Conservation (phyloP, 495 filamentous ascomycete species). For the Penicillium canescens region DNA sequence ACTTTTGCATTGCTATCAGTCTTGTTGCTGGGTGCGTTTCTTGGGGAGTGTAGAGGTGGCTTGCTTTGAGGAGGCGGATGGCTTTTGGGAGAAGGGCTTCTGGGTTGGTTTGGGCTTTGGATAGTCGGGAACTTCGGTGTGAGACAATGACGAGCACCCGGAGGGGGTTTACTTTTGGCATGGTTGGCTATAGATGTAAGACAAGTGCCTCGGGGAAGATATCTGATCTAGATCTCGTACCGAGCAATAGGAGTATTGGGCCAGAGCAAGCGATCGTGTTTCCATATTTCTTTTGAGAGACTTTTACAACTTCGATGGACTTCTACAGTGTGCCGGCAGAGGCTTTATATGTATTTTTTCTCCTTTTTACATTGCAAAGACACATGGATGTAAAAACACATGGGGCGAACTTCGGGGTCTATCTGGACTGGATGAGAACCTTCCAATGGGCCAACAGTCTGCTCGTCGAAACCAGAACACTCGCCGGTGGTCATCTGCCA, state of each 20-base stretch:
- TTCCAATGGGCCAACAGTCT: constrained; percentile 9
- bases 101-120: constrained; percentile 18
- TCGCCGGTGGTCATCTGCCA: neutral
- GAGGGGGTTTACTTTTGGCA: constrained; percentile 15
- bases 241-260: neutral
- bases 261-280: no score
- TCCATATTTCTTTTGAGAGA: no score
- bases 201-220: neutral
- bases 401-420: constrained; percentile 5
- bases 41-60: neutral
- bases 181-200: neutral
- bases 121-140: constrained; percentile 18
- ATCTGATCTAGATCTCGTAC: neutral
- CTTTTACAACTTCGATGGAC: no score
- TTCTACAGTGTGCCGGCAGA: neutral
- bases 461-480: neutral
- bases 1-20: constrained; percentile 26
- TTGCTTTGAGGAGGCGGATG: constrained; percentile 16
- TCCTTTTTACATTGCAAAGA: neutral
- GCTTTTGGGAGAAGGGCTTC: constrained; percentile 21
- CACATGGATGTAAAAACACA: neutral
- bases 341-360: neutral
- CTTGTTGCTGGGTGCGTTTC: constrained; percentile 3
- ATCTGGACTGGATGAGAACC: constrained; percentile 4
- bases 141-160: constrained; percentile 28